These are phyloP conservation scores for Fennellomyces sp. DNA, from an alignment of 371 early-diverging fungal species.

Conservation along the genomic window DNA sequence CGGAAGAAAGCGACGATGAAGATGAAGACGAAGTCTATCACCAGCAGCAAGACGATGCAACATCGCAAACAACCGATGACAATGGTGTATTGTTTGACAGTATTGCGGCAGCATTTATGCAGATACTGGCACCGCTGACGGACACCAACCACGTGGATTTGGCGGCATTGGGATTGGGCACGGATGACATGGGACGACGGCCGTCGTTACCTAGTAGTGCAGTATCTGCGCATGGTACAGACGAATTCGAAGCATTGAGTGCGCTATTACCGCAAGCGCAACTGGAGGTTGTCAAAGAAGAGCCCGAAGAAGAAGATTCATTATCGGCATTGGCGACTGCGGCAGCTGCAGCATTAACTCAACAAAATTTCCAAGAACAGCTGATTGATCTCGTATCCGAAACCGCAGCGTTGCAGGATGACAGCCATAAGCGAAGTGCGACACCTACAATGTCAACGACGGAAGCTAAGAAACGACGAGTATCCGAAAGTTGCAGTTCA, in stretches of 20 bases:
- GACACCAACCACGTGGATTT: conserved; percentile 2
- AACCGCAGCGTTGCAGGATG: not conserved
- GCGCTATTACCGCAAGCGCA: not conserved
- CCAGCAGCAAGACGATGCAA: not conserved
- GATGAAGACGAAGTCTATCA: conserved; percentile 15
- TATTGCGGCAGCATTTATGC: conserved; percentile 40
- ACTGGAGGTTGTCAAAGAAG: not conserved
- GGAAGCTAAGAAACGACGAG: not conserved
- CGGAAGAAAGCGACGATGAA: conserved; percentile 38
- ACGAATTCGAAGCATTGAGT: conserved; percentile 2
- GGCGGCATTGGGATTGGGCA: not conserved
- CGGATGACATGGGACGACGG: conserved; percentile 23
- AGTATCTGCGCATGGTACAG: conserved; percentile 23
- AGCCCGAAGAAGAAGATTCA: not conserved
- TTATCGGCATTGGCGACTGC: not conserved
- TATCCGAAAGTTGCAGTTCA: conserved; percentile 2
- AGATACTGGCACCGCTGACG: conserved; percentile 29
- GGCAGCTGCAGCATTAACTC: not conserved
- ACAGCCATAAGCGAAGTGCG: not conserved
- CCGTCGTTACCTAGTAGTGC: conserved; percentile 44
- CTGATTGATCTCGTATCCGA: conserved; percentile 28
- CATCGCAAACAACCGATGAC: conserved; percentile 14
- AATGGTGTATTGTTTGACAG: conserved; percentile 29
- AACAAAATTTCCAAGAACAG: conserved; percentile 29
- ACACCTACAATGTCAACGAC: not conserved